These are phyloP conservation scores for Allomyces arbusculus DNA, from an alignment of 192 early-diverging fungal genomes.

Conservation along the genomic window DNA sequence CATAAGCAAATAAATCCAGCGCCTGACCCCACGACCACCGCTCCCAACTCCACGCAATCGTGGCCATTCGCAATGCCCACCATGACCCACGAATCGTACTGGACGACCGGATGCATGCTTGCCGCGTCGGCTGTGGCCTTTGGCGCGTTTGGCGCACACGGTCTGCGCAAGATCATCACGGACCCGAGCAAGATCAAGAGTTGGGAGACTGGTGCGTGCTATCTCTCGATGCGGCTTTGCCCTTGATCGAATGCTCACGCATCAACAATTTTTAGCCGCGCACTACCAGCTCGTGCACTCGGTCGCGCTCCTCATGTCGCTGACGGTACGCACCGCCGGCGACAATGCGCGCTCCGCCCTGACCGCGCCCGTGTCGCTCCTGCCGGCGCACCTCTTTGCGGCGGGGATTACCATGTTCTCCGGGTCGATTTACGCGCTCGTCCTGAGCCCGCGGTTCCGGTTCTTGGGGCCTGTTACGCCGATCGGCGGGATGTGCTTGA, in stretches of 20 bases:
- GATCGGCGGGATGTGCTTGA: constrained; percentile 29
- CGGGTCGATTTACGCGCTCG: constrained; percentile 33
- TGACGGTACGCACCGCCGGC: constrained; percentile 7
- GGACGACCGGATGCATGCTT: background rate
- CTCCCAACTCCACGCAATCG: too few relatives aligned
- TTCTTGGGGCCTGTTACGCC: constrained; percentile 37
- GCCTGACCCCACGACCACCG: too few relatives aligned
- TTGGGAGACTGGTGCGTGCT: constrained; percentile 4
- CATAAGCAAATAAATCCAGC: too few relatives aligned
- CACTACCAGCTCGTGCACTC: constrained; percentile 29
- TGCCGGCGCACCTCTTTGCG: constrained; percentile 23
- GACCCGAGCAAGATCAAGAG: constrained; percentile 10
- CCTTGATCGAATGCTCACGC: constrained; percentile 7
- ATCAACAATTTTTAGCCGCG: constrained; percentile 23
- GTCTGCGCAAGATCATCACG: constrained; percentile 11
- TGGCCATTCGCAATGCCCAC: background rate
- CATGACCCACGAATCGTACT: background rate
- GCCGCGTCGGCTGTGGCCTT: constrained; percentile 16
- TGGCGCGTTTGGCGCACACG: constrained; percentile 27
- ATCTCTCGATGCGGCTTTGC: background rate
- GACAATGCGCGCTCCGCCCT: background rate
- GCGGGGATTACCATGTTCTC: constrained; percentile 28
- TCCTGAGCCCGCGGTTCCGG: constrained; percentile 17
- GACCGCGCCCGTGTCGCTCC: constrained; percentile 12
- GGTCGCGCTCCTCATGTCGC: constrained; percentile 24